A percentile compares a stretch with the other conserved stretches of the same genome.
Evolutionary conservation across 495 filamentous ascomycete genomes (phyloP).

Genomic region (Cenococcum geophilum): DNA sequence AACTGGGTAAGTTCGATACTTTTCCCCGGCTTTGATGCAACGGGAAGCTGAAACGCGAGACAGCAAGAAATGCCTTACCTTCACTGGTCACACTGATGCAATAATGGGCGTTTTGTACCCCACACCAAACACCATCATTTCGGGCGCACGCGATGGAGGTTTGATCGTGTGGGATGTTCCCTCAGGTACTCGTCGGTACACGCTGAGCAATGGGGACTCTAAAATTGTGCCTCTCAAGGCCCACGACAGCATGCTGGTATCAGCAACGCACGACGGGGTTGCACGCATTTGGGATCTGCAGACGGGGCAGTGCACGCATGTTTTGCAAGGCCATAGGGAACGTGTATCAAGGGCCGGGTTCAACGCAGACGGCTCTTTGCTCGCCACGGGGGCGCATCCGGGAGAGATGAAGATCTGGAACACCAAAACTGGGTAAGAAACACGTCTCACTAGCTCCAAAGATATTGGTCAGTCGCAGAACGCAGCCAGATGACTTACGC

Average conservation of each 20-base stretch:
- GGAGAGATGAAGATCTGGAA: slow-evolving; percentile 2
- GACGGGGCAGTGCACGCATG: neutral
- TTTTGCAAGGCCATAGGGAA: neutral
- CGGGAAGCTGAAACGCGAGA: neutral
- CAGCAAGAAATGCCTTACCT: neutral
- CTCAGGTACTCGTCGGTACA: neutral
- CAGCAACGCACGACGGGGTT: neutral
- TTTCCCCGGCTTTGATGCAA: neutral
- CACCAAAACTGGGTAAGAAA: slow-evolving; percentile 1
- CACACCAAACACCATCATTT: neutral
- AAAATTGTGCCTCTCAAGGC: neutral
- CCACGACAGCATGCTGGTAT: neutral
- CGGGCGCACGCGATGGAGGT: slow-evolving; percentile 2
- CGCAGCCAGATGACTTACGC: too few relatives aligned
- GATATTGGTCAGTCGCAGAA: too few relatives aligned
- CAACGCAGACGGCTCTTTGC: neutral
- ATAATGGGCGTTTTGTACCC: neutral
- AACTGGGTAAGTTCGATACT: neutral
- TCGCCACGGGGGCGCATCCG: neutral
- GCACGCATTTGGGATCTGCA: slow-evolving; percentile 2
- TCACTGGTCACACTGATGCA: neutral
- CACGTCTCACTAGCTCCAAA: neutral
- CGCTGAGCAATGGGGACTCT: neutral
- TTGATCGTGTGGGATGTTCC: slow-evolving; percentile 3
- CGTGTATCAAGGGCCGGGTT: neutral